Base-by-base conservation (phyloP, 805 yeast species). In the Myxozyma sirexii region DNA sequence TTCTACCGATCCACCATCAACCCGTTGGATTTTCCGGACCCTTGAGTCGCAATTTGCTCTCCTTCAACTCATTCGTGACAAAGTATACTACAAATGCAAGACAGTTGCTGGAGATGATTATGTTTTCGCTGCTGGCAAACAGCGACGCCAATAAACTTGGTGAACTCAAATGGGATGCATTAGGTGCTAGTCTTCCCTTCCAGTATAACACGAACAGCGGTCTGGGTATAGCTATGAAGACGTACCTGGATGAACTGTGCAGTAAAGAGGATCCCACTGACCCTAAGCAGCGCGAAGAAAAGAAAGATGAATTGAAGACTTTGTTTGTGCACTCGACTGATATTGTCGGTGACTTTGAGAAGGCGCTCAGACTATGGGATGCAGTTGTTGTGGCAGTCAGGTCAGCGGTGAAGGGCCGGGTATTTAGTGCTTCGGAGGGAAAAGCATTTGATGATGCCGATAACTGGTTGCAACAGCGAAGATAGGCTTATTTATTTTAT, bases 21-120 rank as follows among this genome's bases (percentile, higher is more conserved):
- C 83, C 83, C 27, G 77, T 77, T 41, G 82, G 80, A 51, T 85
- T 83, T 73, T 80, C 81, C 46, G 92, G 92, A 1, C 91, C 90
- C 13, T 77, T 90, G 35, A 87, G 90, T 17, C 82, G 86, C 65
- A 80, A 82, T 39, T 75, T 89, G 37, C 76, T 88, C 50, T 81
- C 83, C 45, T 87, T 86, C 71, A 80, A 91, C 69, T 85, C 90
- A 19, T 83, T 84, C 57, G 71, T 87, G 48, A 79, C 83, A 56
- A 80, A 80, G 49, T 71, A 87, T 49, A 79, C 79, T 31, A 74
- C 72, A 23, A 79, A 78, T 43, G 70, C 84, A 27, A 79, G 82
- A 60, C 84, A 84, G 63, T 72, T 85, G n/a, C 70, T 84, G 29
- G 87, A 84, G 65, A 77, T 78, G 48, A 79, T 77, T 52, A 68